Evolutionary conservation across 805 yeast genomes (phyloP).

Genomic region (Torulaspora maleeae): DNA sequence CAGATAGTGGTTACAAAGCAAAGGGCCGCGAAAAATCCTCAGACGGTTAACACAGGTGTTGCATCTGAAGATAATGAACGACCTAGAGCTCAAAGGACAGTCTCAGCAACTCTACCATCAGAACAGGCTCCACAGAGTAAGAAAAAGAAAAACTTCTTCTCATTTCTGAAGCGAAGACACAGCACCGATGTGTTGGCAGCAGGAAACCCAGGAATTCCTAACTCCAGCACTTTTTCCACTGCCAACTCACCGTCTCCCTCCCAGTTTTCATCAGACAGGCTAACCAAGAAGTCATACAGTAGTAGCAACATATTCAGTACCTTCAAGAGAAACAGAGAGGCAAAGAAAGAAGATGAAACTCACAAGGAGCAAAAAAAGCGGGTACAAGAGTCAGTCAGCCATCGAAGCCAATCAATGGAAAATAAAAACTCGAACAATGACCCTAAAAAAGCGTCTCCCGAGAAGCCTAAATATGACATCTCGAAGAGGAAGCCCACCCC

Average conservation of each 20-base stretch:
- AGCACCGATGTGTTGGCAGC: constrained; percentile 6
- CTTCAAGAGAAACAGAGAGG: constrained; percentile 22
- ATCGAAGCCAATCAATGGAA: not conserved
- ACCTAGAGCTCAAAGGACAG: constrained; percentile 13
- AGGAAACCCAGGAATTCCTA: constrained; percentile 10
- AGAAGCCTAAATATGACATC: constrained; percentile 11
- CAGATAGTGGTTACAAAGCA: not conserved
- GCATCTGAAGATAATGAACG: not conserved
- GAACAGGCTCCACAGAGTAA: constrained; percentile 9
- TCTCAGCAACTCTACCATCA: constrained; percentile 12
- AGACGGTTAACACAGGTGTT: not conserved
- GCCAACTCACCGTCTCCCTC: constrained; percentile 6
- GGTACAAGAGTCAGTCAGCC: not conserved
- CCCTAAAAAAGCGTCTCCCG: constrained; percentile 3
- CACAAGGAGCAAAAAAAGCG: not conserved
- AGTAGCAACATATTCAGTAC: constrained; percentile 30
- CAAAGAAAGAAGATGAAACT: not conserved
- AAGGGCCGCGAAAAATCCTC: not conserved
- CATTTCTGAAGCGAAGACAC: constrained; percentile 29
- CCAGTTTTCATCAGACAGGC: constrained; percentile 19
- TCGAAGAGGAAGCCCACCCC: constrained; percentile 31
- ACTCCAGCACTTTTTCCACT: constrained; percentile 18
- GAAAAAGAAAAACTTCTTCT: constrained; percentile 28
- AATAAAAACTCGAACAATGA: not conserved
- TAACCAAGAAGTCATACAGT: constrained; percentile 29